Evolutionary conservation across 805 yeast species (phyloP), one percentile per base, ranked within the genome.

Genomic region (Teunomyces pallodes): DNA sequence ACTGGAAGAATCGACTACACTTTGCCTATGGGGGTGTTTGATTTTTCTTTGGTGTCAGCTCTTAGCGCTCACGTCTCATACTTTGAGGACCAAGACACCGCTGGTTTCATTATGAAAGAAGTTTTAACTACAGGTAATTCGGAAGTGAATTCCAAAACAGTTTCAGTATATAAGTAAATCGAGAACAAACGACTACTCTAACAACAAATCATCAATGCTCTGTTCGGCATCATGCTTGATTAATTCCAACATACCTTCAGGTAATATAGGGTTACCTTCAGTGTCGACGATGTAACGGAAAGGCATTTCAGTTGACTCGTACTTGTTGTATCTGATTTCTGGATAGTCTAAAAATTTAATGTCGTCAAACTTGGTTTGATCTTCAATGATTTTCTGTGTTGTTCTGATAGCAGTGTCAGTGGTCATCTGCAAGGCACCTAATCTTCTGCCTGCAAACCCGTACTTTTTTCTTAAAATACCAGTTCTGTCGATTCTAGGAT

Each of bases 291-390:
- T 86, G 59, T 92, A 92, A 62, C 99, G 78, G 72, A 92, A 92
- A 2, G 99, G 99, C 99, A 92, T 92, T 63, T 92, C 97, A 0
- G 97, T 90, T 3, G 96, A 87, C 67, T 94, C 99, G 60, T 87
- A 82, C 64, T 85, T 86, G 67, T 76, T 85, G 72, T 87, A 92
- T 62, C 90, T 81, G 57, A 92, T 86, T 67, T 92, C 98, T 3
- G 99, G 99, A 63, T 88, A 90, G 65, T 94, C 98, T 45, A 92
- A 82, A 64, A 89, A 92, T 47, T 81, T 79, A 52, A 94, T 89
- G 45, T 87, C 80, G 53, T 86, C 87, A 57, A 92, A 87, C 47
- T 62, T 59, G 9, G 52, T 71, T 46, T 76, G 69, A 38, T 79
- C 77, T 49, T 83, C 82, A n/a, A 89, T 72, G 27, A 92, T 91